Evolutionary conservation across 2,329 filamentous ascomycete genomes (phyloP).

Genomic region (Sarocladiaceae sp.): DNA sequence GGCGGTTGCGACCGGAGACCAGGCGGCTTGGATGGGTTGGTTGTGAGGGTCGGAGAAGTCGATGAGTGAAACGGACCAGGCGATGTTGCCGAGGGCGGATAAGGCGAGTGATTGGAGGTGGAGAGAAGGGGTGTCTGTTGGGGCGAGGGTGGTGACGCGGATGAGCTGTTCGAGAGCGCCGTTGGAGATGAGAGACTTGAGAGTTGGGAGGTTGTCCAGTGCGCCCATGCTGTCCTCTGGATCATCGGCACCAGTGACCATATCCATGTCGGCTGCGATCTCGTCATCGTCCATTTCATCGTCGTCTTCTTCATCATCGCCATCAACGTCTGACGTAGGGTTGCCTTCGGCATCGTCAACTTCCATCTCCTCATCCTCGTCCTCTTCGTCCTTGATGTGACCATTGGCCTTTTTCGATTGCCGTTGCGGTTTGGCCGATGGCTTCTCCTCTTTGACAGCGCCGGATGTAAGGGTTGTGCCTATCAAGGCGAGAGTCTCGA

Average conservation of each 20-base stretch:
- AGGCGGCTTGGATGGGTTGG: conserved; percentile 45
- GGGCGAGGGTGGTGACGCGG: conserved; percentile 37
- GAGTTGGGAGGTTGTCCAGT: conserved; percentile 50
- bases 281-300: conserved; percentile 55
- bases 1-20: conserved; percentile 47
- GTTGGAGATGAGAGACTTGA: conserved; percentile 35
- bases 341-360: conserved; percentile 32
- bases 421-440: conserved; percentile 2
- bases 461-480: conserved; percentile 54
- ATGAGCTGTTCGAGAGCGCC: conserved; percentile 39
- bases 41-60: conserved; percentile 54
- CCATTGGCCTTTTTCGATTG: conserved; percentile 30
- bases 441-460: conserved; percentile 28
- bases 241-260: conserved; percentile 50
- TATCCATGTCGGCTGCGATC: conserved; percentile 61
- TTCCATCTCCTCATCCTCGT: conserved; percentile 28
- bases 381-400: conserved; percentile 34
- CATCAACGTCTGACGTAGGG: conserved; percentile 29
- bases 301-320: conserved; percentile 35
- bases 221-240: conserved; percentile 28
- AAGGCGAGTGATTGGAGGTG: conserved; percentile 50
- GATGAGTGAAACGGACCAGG: conserved; percentile 61
- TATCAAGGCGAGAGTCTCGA: conserved; percentile 62
- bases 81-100: conserved; percentile 61
- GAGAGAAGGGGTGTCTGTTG: conserved; percentile 35